phyloP scores from a whole-genome alignment of 805 yeast genomes.

The Saccharomycopsis synnaedendra region DNA sequence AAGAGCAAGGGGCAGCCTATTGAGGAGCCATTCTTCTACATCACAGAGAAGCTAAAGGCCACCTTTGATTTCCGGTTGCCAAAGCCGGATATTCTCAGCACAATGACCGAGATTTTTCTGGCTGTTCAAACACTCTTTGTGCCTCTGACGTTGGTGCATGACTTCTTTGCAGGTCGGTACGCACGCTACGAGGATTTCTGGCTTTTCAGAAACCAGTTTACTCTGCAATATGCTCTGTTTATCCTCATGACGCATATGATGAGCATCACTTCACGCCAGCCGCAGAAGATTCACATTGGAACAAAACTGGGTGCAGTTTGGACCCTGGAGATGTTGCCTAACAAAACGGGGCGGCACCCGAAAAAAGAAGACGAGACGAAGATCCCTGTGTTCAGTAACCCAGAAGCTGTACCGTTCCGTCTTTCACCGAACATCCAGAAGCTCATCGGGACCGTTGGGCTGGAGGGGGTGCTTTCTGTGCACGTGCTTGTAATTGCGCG shows the following conservation, averaged over 20 bases:
- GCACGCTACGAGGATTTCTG: conserved; percentile 87
- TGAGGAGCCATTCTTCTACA: conserved; percentile 84
- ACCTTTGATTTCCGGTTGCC: conserved; percentile 92
- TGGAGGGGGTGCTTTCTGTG: conserved; percentile 86
- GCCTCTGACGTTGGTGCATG: conserved; percentile 73
- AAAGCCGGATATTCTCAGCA: conserved; percentile 81
- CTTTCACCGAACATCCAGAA: conserved; percentile 92
- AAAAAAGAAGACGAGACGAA: conserved; percentile 16
- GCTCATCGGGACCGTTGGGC: conserved; percentile 84
- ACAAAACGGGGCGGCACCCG: conserved; percentile 33
- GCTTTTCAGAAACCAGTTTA: conserved; percentile 91
- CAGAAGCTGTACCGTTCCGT: conserved; percentile 93
- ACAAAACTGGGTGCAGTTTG: conserved; percentile 78
- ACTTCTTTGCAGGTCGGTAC: conserved; percentile 61
- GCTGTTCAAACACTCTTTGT: conserved; percentile 82
- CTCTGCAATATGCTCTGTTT: conserved; percentile 89
- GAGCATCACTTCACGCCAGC: conserved; percentile 87
- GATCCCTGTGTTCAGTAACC: conserved; percentile 72
- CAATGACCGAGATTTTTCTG: conserved; percentile 82
- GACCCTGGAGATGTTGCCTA: conserved; percentile 93
- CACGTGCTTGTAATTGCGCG: conserved; percentile 77
- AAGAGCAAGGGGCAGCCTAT: conserved; percentile 57
- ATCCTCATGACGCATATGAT: conserved; percentile 89
- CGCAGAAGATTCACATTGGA: conserved; percentile 83
- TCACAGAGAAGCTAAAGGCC: conserved; percentile 75